Evolutionary conservation across 768 basidiomycete genomes (phyloP).

Genomic region (Psilocybe tampanensis): DNA sequence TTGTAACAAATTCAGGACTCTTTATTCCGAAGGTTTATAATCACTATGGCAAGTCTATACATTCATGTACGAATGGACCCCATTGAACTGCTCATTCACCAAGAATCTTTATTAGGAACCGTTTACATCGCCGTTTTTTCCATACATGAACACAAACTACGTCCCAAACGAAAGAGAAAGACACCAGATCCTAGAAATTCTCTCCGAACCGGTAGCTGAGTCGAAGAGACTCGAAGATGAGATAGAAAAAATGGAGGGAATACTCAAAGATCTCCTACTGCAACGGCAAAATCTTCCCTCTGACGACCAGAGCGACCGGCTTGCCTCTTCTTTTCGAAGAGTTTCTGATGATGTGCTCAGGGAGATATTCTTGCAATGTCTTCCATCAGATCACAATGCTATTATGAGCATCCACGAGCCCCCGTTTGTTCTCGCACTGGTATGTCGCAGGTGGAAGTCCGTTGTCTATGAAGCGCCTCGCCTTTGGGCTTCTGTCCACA

Average conservation of each 20-base stretch:
- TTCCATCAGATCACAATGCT: slow-evolving; percentile 8
- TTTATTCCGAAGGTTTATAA: no score
- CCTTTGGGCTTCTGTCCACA: slow-evolving; percentile 14
- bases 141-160: slow-evolving; percentile 5
- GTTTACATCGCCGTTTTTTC: slow-evolving; percentile 3
- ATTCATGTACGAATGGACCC: no score
- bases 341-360: slow-evolving; percentile 6
- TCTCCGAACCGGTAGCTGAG: not conserved
- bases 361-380: slow-evolving; percentile 11
- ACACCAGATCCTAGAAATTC: not conserved
- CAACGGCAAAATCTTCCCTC: not conserved
- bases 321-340: slow-evolving; percentile 2
- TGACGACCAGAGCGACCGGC: not conserved
- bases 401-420: slow-evolving; percentile 5
- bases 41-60: no score
- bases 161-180: slow-evolving; percentile 5
- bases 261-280: not conserved
- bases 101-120: not conserved
- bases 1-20: no score
- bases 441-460: slow-evolving; percentile 10
- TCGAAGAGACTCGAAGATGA: not conserved
- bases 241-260: not conserved
- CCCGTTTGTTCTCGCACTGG: slow-evolving; percentile 6
- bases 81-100: no score
- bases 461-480: slow-evolving; percentile 7